Conservation (phyloP, 139 green algal genomes). For the Zygnema cylindricum region DNA sequence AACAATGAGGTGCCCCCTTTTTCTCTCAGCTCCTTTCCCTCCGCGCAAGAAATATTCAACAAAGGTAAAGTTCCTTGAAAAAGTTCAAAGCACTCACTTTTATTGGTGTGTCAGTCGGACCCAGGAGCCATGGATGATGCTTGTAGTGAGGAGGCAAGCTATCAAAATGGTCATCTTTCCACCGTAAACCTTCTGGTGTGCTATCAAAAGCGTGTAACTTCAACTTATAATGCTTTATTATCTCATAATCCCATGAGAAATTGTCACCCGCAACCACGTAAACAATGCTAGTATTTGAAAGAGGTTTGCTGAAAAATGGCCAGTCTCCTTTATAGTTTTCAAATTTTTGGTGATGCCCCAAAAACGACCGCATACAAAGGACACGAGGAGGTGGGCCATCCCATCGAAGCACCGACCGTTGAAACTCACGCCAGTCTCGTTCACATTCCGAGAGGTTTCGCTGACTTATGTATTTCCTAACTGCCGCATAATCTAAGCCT, state of each 20-base stretch:
- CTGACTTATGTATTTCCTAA: background rate
- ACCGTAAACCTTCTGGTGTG: constrained; percentile 23
- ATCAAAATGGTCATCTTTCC: constrained; percentile 8
- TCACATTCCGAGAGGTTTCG: constrained; percentile 20
- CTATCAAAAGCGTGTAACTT: constrained; percentile 41
- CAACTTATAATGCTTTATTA: background rate
- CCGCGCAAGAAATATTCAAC: no score
- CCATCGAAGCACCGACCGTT: background rate
- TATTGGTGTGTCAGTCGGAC: background rate
- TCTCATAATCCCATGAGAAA: constrained; percentile 1
- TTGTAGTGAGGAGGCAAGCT: constrained; percentile 1
- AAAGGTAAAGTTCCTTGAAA: no score
- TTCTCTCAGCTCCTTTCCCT: no score
- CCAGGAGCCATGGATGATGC: constrained; percentile 30
- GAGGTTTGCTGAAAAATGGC: background rate
- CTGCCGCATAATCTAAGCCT: background rate
- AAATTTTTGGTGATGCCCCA: constrained; percentile 12
- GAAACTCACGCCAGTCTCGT: background rate
- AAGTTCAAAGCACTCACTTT: background rate
- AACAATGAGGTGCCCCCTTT: no score
- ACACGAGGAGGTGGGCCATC: constrained; percentile 2
- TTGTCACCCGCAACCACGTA: constrained; percentile 21
- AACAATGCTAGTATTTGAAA: background rate
- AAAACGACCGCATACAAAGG: constrained; percentile 19
- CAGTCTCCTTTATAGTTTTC: constrained; percentile 16